phyloP scores from a whole-genome alignment of 2,329 filamentous ascomycete genomes.

The Diplodia scrobiculata region DNA sequence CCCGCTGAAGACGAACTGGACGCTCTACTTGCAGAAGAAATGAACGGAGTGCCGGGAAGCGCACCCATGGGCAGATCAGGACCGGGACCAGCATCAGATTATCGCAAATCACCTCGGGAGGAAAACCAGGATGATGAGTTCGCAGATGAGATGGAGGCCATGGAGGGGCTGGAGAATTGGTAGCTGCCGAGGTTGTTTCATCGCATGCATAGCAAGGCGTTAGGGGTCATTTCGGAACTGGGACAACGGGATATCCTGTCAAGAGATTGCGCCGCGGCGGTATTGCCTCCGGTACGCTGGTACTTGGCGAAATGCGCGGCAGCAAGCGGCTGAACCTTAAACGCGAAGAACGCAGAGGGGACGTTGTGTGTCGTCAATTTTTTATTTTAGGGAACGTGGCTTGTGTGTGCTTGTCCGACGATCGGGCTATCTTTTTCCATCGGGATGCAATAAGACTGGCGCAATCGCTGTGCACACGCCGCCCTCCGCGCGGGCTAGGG shows the following conservation, averaged over 20 bases:
- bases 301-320: slow-evolving; percentile 22
- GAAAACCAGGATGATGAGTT: slow-evolving; percentile 40
- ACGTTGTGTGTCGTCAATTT: slow-evolving; percentile 3
- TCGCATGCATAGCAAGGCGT: slow-evolving; percentile 25
- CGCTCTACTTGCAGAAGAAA: slow-evolving; percentile 53
- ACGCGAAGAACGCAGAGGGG: background rate
- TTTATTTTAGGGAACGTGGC: slow-evolving; percentile 19
- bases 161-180: slow-evolving; percentile 45
- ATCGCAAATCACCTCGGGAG: slow-evolving; percentile 24
- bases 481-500: background rate
- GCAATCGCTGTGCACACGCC: background rate
- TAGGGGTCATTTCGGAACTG: slow-evolving; percentile 25
- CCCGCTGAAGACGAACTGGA: slow-evolving; percentile 59
- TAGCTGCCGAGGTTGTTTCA: slow-evolving; percentile 32
- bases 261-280: slow-evolving; percentile 22
- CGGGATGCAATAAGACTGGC: slow-evolving; percentile 7
- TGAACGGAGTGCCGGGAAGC: slow-evolving; percentile 23
- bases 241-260: slow-evolving; percentile 26
- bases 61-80: slow-evolving; percentile 13
- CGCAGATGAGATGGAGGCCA: slow-evolving; percentile 46
- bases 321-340: slow-evolving; percentile 12
- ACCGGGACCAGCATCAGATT: slow-evolving; percentile 21
- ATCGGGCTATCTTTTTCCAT: background rate
- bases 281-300: slow-evolving; percentile 6
- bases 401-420: slow-evolving; percentile 13